phyloP scores from a whole-genome alignment of 2,329 filamentous ascomycete genomes.

The Allantophomopsis lycopodina region DNA sequence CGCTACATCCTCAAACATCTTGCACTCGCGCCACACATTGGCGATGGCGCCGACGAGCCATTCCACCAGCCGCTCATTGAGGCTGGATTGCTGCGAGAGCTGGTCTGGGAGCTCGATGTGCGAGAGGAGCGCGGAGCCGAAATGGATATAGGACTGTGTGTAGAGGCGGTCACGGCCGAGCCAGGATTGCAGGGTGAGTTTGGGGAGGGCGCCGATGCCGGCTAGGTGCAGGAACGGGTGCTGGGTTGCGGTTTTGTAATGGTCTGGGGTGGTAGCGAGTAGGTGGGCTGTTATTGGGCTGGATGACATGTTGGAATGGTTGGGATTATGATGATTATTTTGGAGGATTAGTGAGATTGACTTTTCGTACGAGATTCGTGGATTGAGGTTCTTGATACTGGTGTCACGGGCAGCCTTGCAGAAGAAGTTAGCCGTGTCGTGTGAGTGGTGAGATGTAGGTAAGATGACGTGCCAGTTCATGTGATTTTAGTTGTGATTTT shows the following conservation, averaged over 20 bases:
- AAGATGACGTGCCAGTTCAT: too few species aligned
- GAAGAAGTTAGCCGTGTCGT: too few species aligned
- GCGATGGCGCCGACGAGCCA: slow-evolving; percentile 50
- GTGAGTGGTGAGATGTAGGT: too few species aligned
- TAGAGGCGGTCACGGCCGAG: slow-evolving; percentile 61
- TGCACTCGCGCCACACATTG: slow-evolving; percentile 53
- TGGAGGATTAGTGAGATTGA: too few species aligned
- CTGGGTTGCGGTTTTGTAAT: slow-evolving; percentile 35
- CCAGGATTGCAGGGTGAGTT: slow-evolving; percentile 45
- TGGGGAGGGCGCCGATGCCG: slow-evolving; percentile 45
- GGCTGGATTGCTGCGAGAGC: slow-evolving; percentile 17
- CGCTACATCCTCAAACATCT: slow-evolving; percentile 53
- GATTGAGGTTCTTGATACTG: too few species aligned
- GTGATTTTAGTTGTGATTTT: too few species aligned
- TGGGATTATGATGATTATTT: too few species aligned
- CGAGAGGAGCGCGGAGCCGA: slow-evolving; percentile 48
- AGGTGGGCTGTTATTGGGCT: too few species aligned
- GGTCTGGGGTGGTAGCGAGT: too few species aligned
- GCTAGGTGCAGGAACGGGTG: slow-evolving; percentile 53
- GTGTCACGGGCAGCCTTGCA: too few species aligned
- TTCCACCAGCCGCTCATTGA: slow-evolving; percentile 42
- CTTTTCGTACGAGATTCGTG: too few species aligned
- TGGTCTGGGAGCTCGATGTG: slow-evolving; percentile 41
- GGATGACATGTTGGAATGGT: too few species aligned
- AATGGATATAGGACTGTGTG: slow-evolving; percentile 55